phyloP scores from a whole-genome alignment of 2,329 filamentous ascomycete genomes.

The Thelonectria rubi region DNA sequence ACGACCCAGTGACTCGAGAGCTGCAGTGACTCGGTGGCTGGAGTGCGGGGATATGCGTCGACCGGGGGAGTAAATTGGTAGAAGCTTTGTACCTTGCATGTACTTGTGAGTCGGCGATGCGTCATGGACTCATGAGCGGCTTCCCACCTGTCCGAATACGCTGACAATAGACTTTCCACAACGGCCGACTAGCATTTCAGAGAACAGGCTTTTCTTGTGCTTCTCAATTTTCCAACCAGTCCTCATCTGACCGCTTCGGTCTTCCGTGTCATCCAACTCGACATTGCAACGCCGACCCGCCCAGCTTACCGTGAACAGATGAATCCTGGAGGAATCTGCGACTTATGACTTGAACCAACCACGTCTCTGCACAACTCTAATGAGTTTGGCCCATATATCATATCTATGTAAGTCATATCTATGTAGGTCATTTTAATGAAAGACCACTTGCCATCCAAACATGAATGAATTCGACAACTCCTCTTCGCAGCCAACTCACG shows the following conservation, averaged over 20 bases:
- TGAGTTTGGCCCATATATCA: no score
- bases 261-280: no score
- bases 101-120: not conserved
- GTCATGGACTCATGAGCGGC: not conserved
- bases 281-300: not conserved
- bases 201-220: no score
- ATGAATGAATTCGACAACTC: not conserved
- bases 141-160: no score
- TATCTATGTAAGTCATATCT: no score
- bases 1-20: not conserved
- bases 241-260: not conserved
- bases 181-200: no score
- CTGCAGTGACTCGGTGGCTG: conserved; percentile 1
- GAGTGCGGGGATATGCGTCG: not conserved
- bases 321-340: not conserved
- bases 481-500: not conserved
- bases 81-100: not conserved
- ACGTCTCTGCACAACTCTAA: not conserved
- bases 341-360: not conserved
- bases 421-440: no score
- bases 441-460: not conserved
- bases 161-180: no score
- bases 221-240: no score
- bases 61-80: not conserved
- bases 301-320: not conserved